phyloP scores from a whole-genome alignment of 2,329 filamentous ascomycete genomes.

The Pseudopithomyces maydicus region DNA sequence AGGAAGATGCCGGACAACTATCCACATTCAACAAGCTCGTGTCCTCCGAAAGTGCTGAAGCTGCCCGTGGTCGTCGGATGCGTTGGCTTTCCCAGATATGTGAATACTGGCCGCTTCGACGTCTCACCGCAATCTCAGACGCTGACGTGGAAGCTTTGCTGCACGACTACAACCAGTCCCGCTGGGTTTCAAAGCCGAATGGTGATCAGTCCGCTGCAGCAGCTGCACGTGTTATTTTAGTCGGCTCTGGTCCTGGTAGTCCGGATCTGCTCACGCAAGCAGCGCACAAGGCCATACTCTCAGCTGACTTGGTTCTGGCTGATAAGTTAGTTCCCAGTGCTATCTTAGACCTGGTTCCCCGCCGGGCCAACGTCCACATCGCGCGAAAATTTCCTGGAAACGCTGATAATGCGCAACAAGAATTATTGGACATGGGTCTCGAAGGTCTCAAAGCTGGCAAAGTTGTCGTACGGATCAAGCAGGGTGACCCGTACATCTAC shows the following conservation, averaged over 20 bases:
- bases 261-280: constrained; percentile 87
- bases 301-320: constrained; percentile 78
- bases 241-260: constrained; percentile 90
- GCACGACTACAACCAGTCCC: constrained; percentile 65
- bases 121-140: constrained; percentile 79
- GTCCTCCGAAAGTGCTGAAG: constrained; percentile 72
- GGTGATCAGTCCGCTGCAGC: constrained; percentile 22
- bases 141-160: constrained; percentile 78
- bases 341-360: constrained; percentile 87
- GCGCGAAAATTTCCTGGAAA: constrained; percentile 98
- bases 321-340: constrained; percentile 85
- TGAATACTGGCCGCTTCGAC: constrained; percentile 94
- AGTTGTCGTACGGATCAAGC: constrained; percentile 87
- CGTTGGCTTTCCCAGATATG: constrained; percentile 95
- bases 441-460: constrained; percentile 71
- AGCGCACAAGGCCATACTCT: constrained; percentile 75
- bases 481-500: constrained; percentile 96
- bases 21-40: constrained; percentile 86
- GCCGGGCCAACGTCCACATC: constrained; percentile 86
- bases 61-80: constrained; percentile 79
- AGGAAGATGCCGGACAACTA: constrained; percentile 73
- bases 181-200: constrained; percentile 35
- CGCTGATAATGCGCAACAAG: constrained; percentile 89
- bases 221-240: constrained; percentile 79
- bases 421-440: constrained; percentile 80